phyloP scores from a whole-genome alignment of 257 asterid genomes.

The Fraxinus excelsior region DNA sequence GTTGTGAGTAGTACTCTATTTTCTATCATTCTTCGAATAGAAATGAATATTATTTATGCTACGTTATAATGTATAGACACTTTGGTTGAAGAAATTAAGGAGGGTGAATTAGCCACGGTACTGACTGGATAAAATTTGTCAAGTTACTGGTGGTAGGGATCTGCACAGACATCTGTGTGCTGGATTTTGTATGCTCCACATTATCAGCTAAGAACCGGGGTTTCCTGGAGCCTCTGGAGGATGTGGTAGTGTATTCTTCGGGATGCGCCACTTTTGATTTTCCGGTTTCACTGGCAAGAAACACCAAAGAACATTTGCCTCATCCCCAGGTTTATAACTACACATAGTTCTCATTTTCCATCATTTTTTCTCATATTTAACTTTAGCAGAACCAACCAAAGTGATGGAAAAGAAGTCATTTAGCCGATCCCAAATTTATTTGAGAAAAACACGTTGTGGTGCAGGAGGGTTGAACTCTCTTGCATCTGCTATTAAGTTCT shows the following conservation, averaged over 20 bases:
- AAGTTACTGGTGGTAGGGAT: slow-evolving; percentile 62
- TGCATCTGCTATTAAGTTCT: not conserved
- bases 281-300: slow-evolving; percentile 46
- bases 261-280: slow-evolving; percentile 81
- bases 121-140: slow-evolving; percentile 17
- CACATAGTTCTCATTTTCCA: not conserved
- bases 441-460: too few species aligned
- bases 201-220: slow-evolving; percentile 67
- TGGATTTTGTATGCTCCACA: slow-evolving; percentile 74
- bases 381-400: not conserved
- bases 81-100: slow-evolving; percentile 1
- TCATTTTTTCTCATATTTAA: not conserved
- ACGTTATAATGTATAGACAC: not conserved
- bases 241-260: slow-evolving; percentile 56
- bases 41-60: not conserved
- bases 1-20: slow-evolving; percentile 35
- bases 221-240: slow-evolving; percentile 51
- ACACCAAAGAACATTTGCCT: slow-evolving; percentile 43
- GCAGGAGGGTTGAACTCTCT: too few species aligned
- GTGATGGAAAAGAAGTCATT: not conserved
- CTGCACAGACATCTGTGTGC: slow-evolving; percentile 78
- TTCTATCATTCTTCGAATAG: not conserved
- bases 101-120: not conserved
- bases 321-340: slow-evolving; percentile 57
- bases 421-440: not conserved